These are phyloP conservation scores for Sporormia fimetaria DNA, from an alignment of 495 filamentous ascomycete species.

Conservation along the genomic window DNA sequence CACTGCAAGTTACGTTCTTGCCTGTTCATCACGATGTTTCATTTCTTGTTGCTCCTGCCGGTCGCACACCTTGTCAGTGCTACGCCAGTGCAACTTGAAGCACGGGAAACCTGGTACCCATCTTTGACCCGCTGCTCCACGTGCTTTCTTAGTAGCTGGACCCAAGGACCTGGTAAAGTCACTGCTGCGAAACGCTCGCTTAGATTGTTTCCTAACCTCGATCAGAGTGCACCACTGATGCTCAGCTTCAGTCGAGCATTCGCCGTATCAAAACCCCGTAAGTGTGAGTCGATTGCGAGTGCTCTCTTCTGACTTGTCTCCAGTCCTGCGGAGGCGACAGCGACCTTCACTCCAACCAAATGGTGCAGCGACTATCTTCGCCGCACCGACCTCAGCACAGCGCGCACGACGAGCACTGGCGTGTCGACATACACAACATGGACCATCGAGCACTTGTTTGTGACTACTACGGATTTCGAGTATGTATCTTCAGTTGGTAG, in stretches of 20 bases:
- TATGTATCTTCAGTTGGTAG: background rate
- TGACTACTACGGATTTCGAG: slow-evolving; percentile 11
- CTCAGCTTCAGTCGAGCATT: background rate
- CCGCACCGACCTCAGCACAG: slow-evolving; percentile 10
- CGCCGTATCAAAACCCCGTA: slow-evolving; percentile 8
- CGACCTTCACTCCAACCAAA: slow-evolving; percentile 15
- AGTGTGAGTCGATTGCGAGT: background rate
- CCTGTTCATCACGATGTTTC: no score
- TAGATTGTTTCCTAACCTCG: background rate
- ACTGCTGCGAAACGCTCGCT: background rate
- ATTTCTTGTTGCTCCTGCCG: no score
- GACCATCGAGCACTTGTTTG: slow-evolving; percentile 13
- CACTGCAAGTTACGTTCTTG: no score
- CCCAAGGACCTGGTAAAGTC: slow-evolving; percentile 4
- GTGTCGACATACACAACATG: slow-evolving; percentile 13
- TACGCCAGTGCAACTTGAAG: background rate
- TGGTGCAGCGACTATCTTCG: slow-evolving; percentile 9
- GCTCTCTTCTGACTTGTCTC: background rate
- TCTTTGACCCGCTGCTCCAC: background rate
- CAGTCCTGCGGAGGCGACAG: slow-evolving; percentile 9
- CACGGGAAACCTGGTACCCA: background rate
- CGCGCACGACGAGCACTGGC: slow-evolving; percentile 2
- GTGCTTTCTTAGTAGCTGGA: slow-evolving; percentile 7
- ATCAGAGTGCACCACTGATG: slow-evolving; percentile 7
- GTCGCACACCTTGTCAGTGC: no score